Base-by-base conservation (phyloP, 2,329 filamentous ascomycete species). In the Fusarium papillatum region DNA sequence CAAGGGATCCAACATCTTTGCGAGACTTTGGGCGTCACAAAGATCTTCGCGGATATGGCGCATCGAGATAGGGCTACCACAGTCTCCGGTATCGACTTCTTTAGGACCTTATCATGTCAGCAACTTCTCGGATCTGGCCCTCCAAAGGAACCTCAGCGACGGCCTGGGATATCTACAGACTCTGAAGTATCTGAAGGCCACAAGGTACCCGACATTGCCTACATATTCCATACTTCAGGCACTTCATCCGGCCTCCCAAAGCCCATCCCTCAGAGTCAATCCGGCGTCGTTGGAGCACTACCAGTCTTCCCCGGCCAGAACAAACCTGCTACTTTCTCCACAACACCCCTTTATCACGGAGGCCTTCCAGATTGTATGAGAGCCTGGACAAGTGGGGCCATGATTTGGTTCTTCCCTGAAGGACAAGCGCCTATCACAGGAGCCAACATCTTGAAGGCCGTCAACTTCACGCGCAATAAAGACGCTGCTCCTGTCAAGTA, bases 301-400 rank as follows among this genome's bases (percentile, higher is more conserved):
- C 90, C 90, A 10, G 81, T 81, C 4, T 86, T 92, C 11, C 73
- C 78, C 0, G 74, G 81, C 6, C 80, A 81, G 0, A 50, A 77
- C 1, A 64, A 82, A 5, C 78, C 83, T 4, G 88, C 90, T 0
- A 92, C 90, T 0, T 93, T 93, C 75, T 91, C 91, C 0, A 92
- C 91, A 0, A 93, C 92, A 4, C 92, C 92, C 0, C 84, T 93
- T 0, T 93, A 93, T 73, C 91, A 93, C 75, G 92, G 92, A 2
- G 92, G 92, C 0, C 86, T 93, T 11, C 90, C 91, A 1, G 92
- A 93, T 78, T 86, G 90, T 24, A 88, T 93, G 57, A 84, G 92
- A 62, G 87, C 90, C 0, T 93, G 92, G 91, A 89, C 90, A 2
- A 91, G 89, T 68, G 86, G 86, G 22, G 88, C 90, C 0, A 81